Base-by-base conservation (phyloP, 2,329 filamentous ascomycete genomes). In the Rutstroemia sp. region DNA sequence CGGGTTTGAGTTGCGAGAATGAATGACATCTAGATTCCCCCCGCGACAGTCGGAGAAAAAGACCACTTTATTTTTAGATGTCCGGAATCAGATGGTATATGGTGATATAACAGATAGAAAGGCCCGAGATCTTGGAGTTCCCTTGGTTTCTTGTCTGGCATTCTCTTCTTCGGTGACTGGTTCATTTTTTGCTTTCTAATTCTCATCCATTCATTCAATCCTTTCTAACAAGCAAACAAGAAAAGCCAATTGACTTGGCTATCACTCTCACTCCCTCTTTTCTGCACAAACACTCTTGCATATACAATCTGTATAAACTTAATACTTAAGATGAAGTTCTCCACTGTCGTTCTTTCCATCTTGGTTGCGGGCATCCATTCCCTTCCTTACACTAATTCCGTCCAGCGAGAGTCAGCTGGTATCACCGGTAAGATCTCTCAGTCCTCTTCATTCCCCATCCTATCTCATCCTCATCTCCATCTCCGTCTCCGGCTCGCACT, bases 331-430 rank as follows among this genome's bases (percentile, higher is more conserved):
- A 46, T 50, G 51, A 54, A 49, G 34, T 49, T 54, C 17, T 49
- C 51, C 34, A 53, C 51, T 9, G 12, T 54, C 34, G 25, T 49
- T n/a, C 37, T 54, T 9, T 39, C 45, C 23, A n/a, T 48, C 5
- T 30, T 54, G 34, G 45, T 49, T 48, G 45, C 45, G 21, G 45
- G 51, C 51, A 54, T 49, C 52, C 45, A 42, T 42, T 54, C 52
- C 16, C 45, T 37, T 17, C 52, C 52, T 7, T 41, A 27, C n/a
- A n/a, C 14, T 21, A 23, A 25, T 46, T 23, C 34, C 7, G 52
- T 49, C 1, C 44, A 49, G 21, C n/a, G 44, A 25, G 52, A 48
- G 49, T 49, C 44, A 14, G 21, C 52, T 5, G 52, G 52, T 8
- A 49, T 54, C 23, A 54, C 44, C 16, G 51, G 51, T 54, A 48